phyloP scores from a whole-genome alignment of 169 alveolate species.

The Amoebophrya sp. region DNA sequence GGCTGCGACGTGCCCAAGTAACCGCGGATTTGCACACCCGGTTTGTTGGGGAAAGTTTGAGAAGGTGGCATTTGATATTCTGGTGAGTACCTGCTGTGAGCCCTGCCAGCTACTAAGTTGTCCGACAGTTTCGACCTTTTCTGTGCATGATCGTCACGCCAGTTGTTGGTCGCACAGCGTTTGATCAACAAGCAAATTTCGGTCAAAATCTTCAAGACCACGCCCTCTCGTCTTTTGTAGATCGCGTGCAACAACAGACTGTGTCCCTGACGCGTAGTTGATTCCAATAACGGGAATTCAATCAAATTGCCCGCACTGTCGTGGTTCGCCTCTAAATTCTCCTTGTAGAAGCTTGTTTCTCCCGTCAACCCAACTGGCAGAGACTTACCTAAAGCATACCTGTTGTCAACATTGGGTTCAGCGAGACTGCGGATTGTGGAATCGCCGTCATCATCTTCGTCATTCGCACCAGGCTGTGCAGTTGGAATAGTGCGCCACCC shows the following conservation, averaged over 20 bases:
- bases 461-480: background rate
- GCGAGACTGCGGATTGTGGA: no score
- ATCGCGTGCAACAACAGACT: background rate
- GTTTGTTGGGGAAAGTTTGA: background rate
- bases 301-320: background rate
- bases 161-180: background rate
- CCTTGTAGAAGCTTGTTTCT: no score
- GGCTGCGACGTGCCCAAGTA: background rate
- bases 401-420: no score
- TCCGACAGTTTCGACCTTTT: background rate
- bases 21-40: background rate
- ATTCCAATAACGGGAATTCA: background rate
- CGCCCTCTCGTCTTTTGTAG: slow-evolving; percentile 9
- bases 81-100: background rate
- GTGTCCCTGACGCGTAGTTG: background rate
- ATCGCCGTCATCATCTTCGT: no score
- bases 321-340: no score
- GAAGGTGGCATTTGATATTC: background rate
- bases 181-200: background rate
- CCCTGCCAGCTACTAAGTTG: background rate
- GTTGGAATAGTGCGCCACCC: slow-evolving; percentile 20
- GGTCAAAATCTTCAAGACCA: background rate
- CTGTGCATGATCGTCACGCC: background rate
- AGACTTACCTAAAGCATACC: no score
- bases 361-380: no score